Conservation (phyloP, 345 rosid genomes). For the Populus deltoides region DNA sequence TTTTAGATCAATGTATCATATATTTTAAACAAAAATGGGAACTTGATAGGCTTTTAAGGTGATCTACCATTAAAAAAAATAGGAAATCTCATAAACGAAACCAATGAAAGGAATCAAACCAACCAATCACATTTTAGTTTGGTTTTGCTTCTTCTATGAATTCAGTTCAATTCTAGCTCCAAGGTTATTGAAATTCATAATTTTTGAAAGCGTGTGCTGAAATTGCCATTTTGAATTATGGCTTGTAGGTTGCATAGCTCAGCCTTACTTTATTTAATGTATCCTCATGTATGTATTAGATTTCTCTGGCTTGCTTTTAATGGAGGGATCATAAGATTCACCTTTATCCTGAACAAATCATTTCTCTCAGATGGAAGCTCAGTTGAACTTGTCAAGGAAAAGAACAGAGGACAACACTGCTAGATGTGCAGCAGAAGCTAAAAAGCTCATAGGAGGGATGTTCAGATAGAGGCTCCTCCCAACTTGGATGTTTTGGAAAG, state of each 20-base stretch:
- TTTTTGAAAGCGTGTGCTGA: background rate
- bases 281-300: background rate
- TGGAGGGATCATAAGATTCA: background rate
- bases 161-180: background rate
- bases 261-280: background rate
- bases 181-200: background rate
- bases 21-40: background rate
- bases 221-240: background rate
- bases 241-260: background rate
- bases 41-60: background rate
- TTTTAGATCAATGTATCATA: background rate
- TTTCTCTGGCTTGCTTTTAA: background rate
- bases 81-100: background rate
- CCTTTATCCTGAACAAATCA: background rate
- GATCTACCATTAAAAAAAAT: background rate
- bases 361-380: slow-evolving; percentile 51
- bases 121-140: too few species aligned
- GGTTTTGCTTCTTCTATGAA: too few species aligned
- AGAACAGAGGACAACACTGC: slow-evolving; percentile 46
- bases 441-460: slow-evolving; percentile 48
- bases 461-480: slow-evolving; percentile 48
- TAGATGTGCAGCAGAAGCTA: slow-evolving; percentile 58
- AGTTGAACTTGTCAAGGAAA: slow-evolving; percentile 44
- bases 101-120: background rate
- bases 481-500: slow-evolving; percentile 55